phyloP scores from a whole-genome alignment of 2,329 filamentous ascomycete species.

The Colletotrichum siamense region DNA sequence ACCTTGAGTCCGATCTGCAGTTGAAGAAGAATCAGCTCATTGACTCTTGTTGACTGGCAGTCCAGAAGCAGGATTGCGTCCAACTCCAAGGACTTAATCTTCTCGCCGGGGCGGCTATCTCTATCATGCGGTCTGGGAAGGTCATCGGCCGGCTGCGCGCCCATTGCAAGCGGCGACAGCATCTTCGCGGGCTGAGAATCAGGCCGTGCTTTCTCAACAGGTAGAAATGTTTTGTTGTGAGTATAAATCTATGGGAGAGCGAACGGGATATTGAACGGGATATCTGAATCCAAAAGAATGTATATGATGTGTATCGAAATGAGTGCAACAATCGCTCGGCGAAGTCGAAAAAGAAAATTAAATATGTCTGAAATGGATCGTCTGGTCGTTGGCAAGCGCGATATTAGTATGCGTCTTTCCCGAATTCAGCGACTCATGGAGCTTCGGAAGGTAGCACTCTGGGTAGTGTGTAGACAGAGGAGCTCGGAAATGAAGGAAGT shows the following conservation, averaged over 20 bases:
- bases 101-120: background rate
- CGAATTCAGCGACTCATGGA: rapidly evolving
- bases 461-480: background rate
- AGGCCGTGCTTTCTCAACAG: background rate
- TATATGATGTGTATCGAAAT: background rate
- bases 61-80: rapidly evolving
- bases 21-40: background rate
- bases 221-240: background rate
- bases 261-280: background rate
- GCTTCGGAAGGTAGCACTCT: background rate
- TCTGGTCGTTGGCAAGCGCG: background rate
- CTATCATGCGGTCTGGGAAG: background rate
- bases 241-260: background rate
- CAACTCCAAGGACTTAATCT: background rate
- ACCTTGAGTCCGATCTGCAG: background rate
- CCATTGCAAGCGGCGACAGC: background rate
- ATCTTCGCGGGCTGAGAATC: background rate
- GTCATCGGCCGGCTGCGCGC: background rate
- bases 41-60: background rate
- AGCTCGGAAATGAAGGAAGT: background rate
- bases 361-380: background rate
- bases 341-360: background rate
- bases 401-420: background rate
- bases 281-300: background rate
- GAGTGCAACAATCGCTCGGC: background rate